Conservation (phyloP, 225 moss, liverwort and hornwort genomes). For the Straminergon stramineum region DNA sequence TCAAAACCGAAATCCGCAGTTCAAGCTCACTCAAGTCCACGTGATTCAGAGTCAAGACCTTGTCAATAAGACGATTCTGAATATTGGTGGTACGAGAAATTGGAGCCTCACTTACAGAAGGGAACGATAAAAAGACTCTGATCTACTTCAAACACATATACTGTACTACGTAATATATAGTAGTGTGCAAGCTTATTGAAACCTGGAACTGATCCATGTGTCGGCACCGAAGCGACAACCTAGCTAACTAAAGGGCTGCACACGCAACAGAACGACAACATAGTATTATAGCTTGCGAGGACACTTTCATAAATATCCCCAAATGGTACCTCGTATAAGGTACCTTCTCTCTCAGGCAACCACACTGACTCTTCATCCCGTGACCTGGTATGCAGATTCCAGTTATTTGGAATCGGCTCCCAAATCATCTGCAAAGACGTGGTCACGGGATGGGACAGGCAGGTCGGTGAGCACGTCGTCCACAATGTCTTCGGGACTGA, state of each 20-base stretch:
- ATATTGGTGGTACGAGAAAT: background rate
- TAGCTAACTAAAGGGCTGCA: background rate
- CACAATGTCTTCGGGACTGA: background rate
- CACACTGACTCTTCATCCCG: background rate
- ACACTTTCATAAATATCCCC: background rate
- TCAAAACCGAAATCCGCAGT: background rate
- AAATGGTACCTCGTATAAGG: background rate
- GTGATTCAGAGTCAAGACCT: background rate
- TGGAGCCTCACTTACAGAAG: background rate
- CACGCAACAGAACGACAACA: background rate
- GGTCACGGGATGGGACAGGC: background rate
- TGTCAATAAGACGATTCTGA: background rate
- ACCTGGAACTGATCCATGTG: background rate
- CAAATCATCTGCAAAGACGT: background rate
- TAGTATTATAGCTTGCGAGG: background rate
- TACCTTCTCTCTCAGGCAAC: slow-evolving; percentile 3
- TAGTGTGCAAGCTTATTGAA: background rate
- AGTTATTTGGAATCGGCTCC: background rate
- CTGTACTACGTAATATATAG: background rate
- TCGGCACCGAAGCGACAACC: background rate
- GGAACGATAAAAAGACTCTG: background rate
- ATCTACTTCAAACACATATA: background rate
- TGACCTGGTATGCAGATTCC: background rate
- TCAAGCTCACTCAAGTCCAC: background rate
- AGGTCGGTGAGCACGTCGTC: background rate